These are phyloP conservation scores for Cylindrotheca fusiformis DNA, from an alignment of 108 stramenopile species.

Conservation along the genomic window DNA sequence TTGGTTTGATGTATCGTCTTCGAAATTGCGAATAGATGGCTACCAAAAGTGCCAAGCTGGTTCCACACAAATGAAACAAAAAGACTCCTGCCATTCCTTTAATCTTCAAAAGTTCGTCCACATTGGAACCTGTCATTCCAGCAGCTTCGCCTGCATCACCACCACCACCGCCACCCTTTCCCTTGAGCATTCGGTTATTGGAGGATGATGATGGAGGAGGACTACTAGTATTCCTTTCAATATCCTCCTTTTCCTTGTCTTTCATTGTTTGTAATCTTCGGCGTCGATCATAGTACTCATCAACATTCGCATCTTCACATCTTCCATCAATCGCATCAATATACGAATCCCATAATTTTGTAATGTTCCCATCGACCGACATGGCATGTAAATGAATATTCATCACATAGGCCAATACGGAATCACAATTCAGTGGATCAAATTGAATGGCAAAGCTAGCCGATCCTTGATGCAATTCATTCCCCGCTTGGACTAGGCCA, in stretches of 20 bases:
- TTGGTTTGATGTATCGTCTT: neutral
- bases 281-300: too few relatives aligned
- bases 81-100: neutral
- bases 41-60: neutral
- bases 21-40: neutral
- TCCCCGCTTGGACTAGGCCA: neutral
- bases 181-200: too few relatives aligned
- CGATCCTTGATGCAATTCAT: neutral
- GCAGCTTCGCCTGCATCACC: neutral
- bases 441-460: neutral
- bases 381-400: neutral
- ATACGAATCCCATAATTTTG: neutral
- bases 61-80: neutral
- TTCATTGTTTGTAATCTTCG: too few relatives aligned
- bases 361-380: neutral
- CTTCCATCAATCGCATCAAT: neutral
- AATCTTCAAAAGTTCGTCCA: neutral
- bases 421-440: neutral
- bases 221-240: neutral
- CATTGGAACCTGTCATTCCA: neutral
- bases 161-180: slow-evolving; percentile 1
- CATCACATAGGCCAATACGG: neutral
- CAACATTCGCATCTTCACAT: too few relatives aligned
- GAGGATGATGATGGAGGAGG: too few relatives aligned
- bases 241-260: neutral